Evolutionary conservation across 768 basidiomycete species (phyloP), one percentile per base, ranked within the genome.

Genomic region (Hydnomerulius pinastri): DNA sequence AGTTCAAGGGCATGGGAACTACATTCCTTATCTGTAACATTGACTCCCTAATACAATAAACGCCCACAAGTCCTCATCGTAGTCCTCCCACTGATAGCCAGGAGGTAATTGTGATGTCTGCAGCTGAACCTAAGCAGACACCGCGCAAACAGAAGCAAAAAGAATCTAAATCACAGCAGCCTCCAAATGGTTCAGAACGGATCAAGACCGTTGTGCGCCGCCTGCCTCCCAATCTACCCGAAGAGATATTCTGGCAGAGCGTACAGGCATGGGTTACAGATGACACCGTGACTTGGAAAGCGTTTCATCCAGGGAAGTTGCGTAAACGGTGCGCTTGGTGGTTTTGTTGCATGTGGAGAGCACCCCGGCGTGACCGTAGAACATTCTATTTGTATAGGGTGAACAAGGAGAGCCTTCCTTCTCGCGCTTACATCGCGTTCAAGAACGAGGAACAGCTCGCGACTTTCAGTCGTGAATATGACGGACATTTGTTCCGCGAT

Each of bases 381-480:
- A 28, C 32, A n/a, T 24, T 9, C 6, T 42, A 36, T 38, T 27
- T 3, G 27, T 13, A 46, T 51, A 92, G 92, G 57, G 61, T 85
- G 65, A 86, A 86, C 71, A 91, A 90, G 74, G 92, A 95, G 73
- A 88, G 86, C 48, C 71, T 92, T 7, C 77, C 85, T 15, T 93
- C 95, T 18, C 82, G 95, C 35, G 96, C 96, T 11, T 98, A 98
- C 66, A 87, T 97, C 55, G 84, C 86, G 1, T 97, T 99, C 79
- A 87, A 82, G 75, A 79, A 71, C 13, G 83, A 86, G 48, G 89
- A 89, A 15, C 72, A 75, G 10, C 72, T 98, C 13, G 78, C 87
- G 3, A 66, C 65, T 2, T 98, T 98, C 61, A 87, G 89, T 60
- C 75, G 76, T 23, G 92, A 80, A 28, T 99, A 92, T 58, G 92